phyloP scores from a whole-genome alignment of 2,329 filamentous ascomycete genomes.

The Ceratocystis huliohia region DNA sequence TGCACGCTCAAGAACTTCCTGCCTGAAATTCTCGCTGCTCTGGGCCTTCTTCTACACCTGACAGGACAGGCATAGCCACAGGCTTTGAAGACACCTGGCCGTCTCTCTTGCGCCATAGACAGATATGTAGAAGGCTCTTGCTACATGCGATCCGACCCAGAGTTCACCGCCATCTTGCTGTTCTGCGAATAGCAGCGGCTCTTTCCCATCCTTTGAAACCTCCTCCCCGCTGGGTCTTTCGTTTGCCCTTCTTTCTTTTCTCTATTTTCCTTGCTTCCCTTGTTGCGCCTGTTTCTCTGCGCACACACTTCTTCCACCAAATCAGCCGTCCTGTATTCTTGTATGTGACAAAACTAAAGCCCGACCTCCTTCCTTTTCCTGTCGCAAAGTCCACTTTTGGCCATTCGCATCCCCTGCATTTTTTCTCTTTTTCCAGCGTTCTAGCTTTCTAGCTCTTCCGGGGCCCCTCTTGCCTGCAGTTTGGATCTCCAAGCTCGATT shows the following conservation, averaged over 20 bases:
- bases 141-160: not conserved
- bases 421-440: not conserved
- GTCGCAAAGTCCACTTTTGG: conserved; percentile 6
- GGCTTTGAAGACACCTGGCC: not conserved
- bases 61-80: not conserved
- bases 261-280: not conserved
- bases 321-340: not conserved
- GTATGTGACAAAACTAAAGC: conserved; percentile 20
- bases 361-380: conserved; percentile 20
- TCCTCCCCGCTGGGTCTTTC: not conserved
- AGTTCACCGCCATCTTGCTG: conserved; percentile 7
- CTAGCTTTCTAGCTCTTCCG: not conserved
- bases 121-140: not conserved
- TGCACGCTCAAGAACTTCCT: not conserved
- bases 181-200: not conserved
- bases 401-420: conserved; percentile 5
- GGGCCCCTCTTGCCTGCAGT: conserved; percentile 6
- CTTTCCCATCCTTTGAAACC: not conserved
- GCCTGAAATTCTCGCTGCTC: not conserved
- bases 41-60: not conserved
- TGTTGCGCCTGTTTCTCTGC: not conserved
- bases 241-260: not conserved
- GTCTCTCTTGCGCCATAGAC: not conserved
- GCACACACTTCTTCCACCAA: not conserved
- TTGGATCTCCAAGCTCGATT: conserved; percentile 8